Evolutionary conservation across 352 stramenopile genomes (phyloP).

Genomic region (Thraustochytrium sp.): DNA sequence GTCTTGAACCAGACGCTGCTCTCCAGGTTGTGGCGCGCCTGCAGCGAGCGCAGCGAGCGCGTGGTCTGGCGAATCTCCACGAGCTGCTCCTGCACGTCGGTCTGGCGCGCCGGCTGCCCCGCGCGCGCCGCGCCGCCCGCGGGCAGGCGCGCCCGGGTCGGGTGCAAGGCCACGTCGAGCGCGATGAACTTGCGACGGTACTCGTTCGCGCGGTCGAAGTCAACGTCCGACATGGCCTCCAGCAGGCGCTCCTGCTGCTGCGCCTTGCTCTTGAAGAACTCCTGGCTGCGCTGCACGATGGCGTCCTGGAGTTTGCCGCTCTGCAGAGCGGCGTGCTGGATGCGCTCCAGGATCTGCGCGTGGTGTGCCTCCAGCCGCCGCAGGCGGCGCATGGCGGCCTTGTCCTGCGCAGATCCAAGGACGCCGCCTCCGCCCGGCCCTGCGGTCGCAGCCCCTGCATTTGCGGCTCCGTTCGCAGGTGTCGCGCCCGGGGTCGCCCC

Average conservation of each 20-base stretch:
- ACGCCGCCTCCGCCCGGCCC: not conserved
- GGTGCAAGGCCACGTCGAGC: conserved; percentile 16
- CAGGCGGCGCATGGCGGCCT: not conserved
- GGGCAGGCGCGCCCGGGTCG: not conserved
- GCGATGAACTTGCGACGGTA: conserved; percentile 27
- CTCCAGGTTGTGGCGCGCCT: not conserved
- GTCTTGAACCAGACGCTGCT: conserved; percentile 28
- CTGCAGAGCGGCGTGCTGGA: not conserved
- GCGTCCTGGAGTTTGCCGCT: not conserved
- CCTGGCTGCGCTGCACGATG: not conserved
- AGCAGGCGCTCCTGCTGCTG: not conserved
- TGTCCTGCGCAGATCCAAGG: not conserved
- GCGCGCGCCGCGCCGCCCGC: not conserved
- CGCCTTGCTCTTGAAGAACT: conserved; percentile 22
- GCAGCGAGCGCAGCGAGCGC: not conserved
- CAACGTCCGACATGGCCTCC: not conserved
- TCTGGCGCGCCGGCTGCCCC: not conserved
- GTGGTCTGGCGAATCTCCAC: not conserved
- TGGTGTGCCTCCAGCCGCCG: not conserved
- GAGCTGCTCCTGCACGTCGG: conserved; percentile 6
- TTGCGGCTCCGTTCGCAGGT: no score
- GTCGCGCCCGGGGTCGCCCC: no score
- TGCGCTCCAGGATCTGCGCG: not conserved
- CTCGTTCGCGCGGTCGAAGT: conserved; percentile 27
- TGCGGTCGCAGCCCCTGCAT: no score